These are phyloP conservation scores for Colletotrichum australisinense DNA, from an alignment of 2,329 filamentous ascomycete species.

Conservation along the genomic window DNA sequence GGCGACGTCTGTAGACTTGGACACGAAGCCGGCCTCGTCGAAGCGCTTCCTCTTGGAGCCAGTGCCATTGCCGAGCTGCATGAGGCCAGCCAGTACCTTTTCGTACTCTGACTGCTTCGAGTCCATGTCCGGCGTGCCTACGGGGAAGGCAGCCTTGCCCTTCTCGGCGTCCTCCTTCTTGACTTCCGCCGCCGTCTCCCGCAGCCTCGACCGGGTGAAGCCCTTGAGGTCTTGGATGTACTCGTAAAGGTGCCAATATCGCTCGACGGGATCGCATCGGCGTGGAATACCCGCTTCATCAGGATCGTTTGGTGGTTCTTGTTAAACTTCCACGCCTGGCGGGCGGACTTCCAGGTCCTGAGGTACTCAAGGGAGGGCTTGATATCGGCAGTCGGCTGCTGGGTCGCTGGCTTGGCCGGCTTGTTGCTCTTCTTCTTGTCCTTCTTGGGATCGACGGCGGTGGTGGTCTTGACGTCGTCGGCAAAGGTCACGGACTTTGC, in stretches of 20 bases:
- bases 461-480: conserved; percentile 49
- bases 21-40: conserved; percentile 63
- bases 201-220: conserved; percentile 75
- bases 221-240: conserved; percentile 87
- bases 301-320: conserved; percentile 90
- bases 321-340: conserved; percentile 91
- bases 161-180: conserved; percentile 65
- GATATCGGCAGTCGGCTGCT: conserved; percentile 56
- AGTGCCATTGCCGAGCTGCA: conserved; percentile 48
- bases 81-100: conserved; percentile 63
- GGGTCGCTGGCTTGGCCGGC: conserved; percentile 49
- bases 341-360: conserved; percentile 77
- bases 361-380: conserved; percentile 81
- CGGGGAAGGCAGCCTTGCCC: conserved; percentile 60
- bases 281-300: conserved; percentile 83
- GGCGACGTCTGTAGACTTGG: conserved; percentile 60
- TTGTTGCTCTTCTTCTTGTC: conserved; percentile 46
- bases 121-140: conserved; percentile 59
- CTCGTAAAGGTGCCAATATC: conserved; percentile 74
- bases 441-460: conserved; percentile 40
- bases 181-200: conserved; percentile 72
- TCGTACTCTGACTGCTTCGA: conserved; percentile 68
- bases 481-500: conserved; percentile 62
- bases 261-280: conserved; percentile 75
- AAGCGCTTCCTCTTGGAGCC: conserved; percentile 61